Base-by-base conservation (phyloP, 1,284 basidiomycete genomes). In the Acaromyces ingoldii region DNA sequence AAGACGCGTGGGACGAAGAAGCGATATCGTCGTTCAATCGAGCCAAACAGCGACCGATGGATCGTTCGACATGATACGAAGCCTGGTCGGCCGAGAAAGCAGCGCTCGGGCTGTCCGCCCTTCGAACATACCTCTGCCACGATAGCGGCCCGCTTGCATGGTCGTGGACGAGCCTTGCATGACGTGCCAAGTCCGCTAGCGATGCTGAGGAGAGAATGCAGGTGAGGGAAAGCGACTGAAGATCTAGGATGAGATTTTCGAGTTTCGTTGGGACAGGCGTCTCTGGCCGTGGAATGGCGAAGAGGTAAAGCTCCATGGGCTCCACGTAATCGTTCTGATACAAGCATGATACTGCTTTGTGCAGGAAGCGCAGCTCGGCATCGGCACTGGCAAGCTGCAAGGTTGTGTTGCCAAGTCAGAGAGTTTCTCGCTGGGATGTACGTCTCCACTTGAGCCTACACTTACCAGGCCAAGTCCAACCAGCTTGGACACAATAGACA, bases 401-500 rank as follows among this genome's bases (percentile, higher is more conserved):
- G 15, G 29, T 13, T 6, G 29, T 13, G 29, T 7, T 30, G 29
- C n/a, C n/a, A 30, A 6, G 29, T 13, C 29, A 13, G 29, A 6
- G 29, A 6, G 29, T 30, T 7, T 7, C 29, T 30, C 29, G 29
- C 29, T 30, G 29, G 29, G 29, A 30, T 30, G 7, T 6, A 6
- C 29, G 13, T 6, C 29, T 30, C 29, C 29, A 13, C 7, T 13
- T 30, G 29, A 7, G 29, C 6, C 7, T 30, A 13, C 29, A 30
- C 29, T 30, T 13, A 30, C 29, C 29, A 30, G 29, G 13, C 13
- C 29, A 13, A 30, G 6, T 6, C 29, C 29, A 13, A 30, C 29
- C 7, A 30, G 29, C 29, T 13, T 6, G 7, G 7, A 13, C 2
- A 57, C 54, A 0, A 54, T 47, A 15, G 55, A 51, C n/a, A 62